These are phyloP conservation scores for Candida broadrunensis DNA, from an alignment of 805 yeast species.

Conservation along the genomic window DNA sequence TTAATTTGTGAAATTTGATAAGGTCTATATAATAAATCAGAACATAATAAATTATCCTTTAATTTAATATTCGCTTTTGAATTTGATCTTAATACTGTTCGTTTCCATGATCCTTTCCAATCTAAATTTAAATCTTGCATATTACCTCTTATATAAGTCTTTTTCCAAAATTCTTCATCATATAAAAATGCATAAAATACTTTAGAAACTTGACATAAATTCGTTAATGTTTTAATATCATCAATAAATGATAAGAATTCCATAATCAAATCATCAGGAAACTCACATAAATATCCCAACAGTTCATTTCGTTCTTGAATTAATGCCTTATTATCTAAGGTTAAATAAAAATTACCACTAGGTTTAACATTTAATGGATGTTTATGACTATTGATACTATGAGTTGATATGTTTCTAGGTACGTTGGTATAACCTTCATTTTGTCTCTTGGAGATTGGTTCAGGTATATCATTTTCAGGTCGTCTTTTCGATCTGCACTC, in stretches of 20 bases:
- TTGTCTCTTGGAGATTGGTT: slow-evolving; percentile 2
- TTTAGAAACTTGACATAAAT: slow-evolving; percentile 59
- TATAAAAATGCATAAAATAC: slow-evolving; percentile 67
- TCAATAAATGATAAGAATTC: slow-evolving; percentile 49
- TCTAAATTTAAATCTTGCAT: slow-evolving; percentile 8
- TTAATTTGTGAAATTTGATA: slow-evolving; percentile 75
- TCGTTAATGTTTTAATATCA: slow-evolving; percentile 45
- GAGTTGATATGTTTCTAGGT: slow-evolving; percentile 15
- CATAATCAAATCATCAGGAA: slow-evolving; percentile 66
- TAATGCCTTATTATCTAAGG: slow-evolving; percentile 7
- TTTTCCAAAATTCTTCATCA: slow-evolving; percentile 83
- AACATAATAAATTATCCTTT: slow-evolving; percentile 53
- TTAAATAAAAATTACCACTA: slow-evolving; percentile 59
- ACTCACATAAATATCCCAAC: slow-evolving; percentile 50
- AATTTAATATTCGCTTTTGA: slow-evolving; percentile 46
- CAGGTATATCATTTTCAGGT: too few species aligned
- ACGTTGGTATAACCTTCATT: slow-evolving; percentile 6
- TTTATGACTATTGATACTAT: slow-evolving; percentile 27
- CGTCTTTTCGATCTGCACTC: too few species aligned
- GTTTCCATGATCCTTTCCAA: slow-evolving; percentile 86
- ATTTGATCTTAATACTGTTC: slow-evolving; percentile 46
- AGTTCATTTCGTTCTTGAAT: slow-evolving; percentile 22
- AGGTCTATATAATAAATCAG: slow-evolving; percentile 80
- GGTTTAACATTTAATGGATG: slow-evolving; percentile 80
- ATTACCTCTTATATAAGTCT: slow-evolving; percentile 36